Base-by-base conservation (phyloP, 805 yeast species). In the Candida peoriensis region DNA sequence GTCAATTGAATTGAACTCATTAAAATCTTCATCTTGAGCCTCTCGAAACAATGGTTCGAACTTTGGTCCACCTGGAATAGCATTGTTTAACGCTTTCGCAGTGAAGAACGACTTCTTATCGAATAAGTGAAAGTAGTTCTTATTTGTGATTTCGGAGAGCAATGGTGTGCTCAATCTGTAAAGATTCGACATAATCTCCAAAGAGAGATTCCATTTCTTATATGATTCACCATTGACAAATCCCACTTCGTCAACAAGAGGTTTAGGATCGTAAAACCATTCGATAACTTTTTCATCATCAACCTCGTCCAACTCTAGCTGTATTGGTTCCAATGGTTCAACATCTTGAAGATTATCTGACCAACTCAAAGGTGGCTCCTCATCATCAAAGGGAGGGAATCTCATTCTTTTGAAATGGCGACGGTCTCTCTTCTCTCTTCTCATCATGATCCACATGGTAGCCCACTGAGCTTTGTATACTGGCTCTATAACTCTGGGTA, bases 381-480 rank as follows among this genome's bases (percentile, higher is more conserved):
- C 98, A 54, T 93, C 99, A 58, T 93, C 98, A 61, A 90, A 88
- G 0, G 95, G 89, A 1, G 99, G 99, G 47, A 93, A 84, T 37
- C 87, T 72, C 85, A 93, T 80, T 46, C 99, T 73, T 51, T 86
- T 83, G 61, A 93, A 90, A 54, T 85, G 94, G 22, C 77, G 66
- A 47, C 97, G 71, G 54, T 89, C 97, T 38, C 94, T 74, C 57
- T 93, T 93, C 54, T 93, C 97, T 31, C 90, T 70, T 50, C 97
- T 74, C 99, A 93, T 93, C 61, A 79, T 78, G 11, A 75, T 63
- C 97, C 97, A 93, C 66, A 77, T 72, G 1, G 94, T 70, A 1
- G 96, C 89, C 99, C 99, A 93, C 57, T 89, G 97, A 0, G 98
- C 95, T 7, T 72, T 72, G 55, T 85, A 93, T 2, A 88, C 80